Percentiles rank a stretch among this genome's conserved stretches.
Conservation (phyloP, 2,329 filamentous ascomycete genomes). For the Esteya vermicola region DNA sequence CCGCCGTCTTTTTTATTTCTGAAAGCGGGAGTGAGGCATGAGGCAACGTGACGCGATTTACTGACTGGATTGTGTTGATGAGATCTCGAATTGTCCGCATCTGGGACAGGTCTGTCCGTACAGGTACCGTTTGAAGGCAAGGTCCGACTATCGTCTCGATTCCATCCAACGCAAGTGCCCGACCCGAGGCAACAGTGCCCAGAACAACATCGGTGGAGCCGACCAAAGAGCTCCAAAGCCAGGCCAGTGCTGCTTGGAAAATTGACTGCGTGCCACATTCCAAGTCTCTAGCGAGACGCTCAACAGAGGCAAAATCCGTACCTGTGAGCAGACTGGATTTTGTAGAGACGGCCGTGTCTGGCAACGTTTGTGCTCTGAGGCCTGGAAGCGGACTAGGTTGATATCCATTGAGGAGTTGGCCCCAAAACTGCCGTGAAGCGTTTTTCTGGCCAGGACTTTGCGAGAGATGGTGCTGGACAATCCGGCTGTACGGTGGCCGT, state of each 20-base stretch:
- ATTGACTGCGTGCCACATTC: conserved; percentile 52
- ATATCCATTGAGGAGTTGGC: conserved; percentile 44
- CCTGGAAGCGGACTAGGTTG: conserved; percentile 42
- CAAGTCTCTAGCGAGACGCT: conserved; percentile 21
- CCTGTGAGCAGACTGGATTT: conserved; percentile 15
- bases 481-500: conserved; percentile 44
- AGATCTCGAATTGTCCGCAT: conserved; percentile 43
- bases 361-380: conserved; percentile 25
- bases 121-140: conserved; percentile 61
- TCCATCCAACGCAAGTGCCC: conserved; percentile 54
- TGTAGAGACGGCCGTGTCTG: conserved; percentile 10
- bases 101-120: conserved; percentile 45
- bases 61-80: conserved; percentile 45
- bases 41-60: conserved; percentile 51
- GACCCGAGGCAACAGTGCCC: conserved; percentile 70
- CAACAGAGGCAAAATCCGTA: conserved; percentile 19
- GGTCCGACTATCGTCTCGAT: conserved; percentile 69
- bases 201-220: conserved; percentile 55
- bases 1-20: conserved; percentile 51
- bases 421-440: conserved; percentile 52
- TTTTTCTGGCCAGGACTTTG: conserved; percentile 18
- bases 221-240: conserved; percentile 50
- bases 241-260: conserved; percentile 58
- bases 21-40: conserved; percentile 50
- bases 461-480: conserved; percentile 31